phyloP scores from a whole-genome alignment of 2,329 filamentous ascomycete species.

The Fusarium bactridioides region DNA sequence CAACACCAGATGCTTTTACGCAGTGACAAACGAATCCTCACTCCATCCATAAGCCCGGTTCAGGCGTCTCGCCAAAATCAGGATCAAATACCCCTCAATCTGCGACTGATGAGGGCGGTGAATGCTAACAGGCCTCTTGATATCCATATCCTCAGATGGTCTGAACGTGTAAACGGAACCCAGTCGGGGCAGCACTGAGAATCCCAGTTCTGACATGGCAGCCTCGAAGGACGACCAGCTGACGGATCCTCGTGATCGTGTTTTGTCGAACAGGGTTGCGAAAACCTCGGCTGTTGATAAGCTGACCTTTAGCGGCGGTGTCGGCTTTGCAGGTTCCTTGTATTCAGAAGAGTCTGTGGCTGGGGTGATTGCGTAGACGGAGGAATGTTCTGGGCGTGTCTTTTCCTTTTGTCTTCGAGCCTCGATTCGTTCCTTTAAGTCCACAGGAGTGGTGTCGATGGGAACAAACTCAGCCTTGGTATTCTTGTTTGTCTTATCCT shows the following conservation, averaged over 20 bases:
- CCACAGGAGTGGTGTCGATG: slow-evolving; percentile 26
- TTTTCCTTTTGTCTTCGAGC: slow-evolving; percentile 53
- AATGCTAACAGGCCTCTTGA: slow-evolving; percentile 44
- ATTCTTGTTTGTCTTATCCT: slow-evolving; percentile 34
- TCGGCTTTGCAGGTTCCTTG: not conserved
- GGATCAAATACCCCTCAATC: slow-evolving; percentile 46
- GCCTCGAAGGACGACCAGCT: slow-evolving; percentile 50
- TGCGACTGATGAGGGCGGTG: slow-evolving; percentile 49
- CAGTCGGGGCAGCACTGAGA: slow-evolving; percentile 50
- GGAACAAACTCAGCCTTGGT: not conserved
- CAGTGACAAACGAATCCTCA: slow-evolving; percentile 43
- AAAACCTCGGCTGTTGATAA: slow-evolving; percentile 50
- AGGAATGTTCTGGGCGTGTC: slow-evolving; percentile 50
- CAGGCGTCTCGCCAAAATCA: slow-evolving; percentile 44
- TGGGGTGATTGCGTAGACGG: slow-evolving; percentile 44
- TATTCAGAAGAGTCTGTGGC: not conserved
- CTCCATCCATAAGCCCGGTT: slow-evolving; percentile 49
- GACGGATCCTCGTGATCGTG: slow-evolving; percentile 43
- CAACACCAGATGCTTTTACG: not conserved
- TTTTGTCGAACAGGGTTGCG: slow-evolving; percentile 44
- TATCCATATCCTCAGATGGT: slow-evolving; percentile 40
- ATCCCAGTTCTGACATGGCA: slow-evolving; percentile 53
- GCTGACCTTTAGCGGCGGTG: slow-evolving; percentile 48
- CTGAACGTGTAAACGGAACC: slow-evolving; percentile 54
- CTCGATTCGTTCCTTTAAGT: slow-evolving; percentile 41